Evolutionary conservation across 345 rosid genomes (phyloP), one percentile per base, ranked within the genome.

Genomic region (Conringia planisiliqua): DNA sequence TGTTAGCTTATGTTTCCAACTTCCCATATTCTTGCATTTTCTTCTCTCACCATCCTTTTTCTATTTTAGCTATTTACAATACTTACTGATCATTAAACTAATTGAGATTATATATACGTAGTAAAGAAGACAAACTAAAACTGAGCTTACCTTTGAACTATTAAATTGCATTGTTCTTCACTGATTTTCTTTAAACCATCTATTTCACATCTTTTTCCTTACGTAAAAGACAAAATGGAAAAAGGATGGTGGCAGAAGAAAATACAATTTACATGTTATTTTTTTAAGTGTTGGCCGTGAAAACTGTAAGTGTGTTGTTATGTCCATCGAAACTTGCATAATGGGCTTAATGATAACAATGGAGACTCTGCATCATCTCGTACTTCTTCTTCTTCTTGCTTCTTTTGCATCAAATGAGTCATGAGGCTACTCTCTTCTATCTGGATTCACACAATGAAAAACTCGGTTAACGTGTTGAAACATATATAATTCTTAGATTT

Each of bases 391-490:
- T 73, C 66, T 36, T 82, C 77, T 68, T 86, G 83, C 72, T 87
- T 83, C 78, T 71, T 82, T 80, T 89, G 98, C 59, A 88, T 68
- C 40, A 84, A 75, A 83, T 93, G 92, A 44, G 90, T 83, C 74
- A 75, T 80, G 29, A 82, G 73, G 66, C 94, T 88, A 77, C 77
- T 69, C 71, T 88, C 89, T 58, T 83, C 83, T 29, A 79, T 82
- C 92, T 89, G 85, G 85, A 20, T 65, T 10, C 30, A 52, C 12
- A 43, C 52, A 33, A 11, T 0, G 9, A n/a, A 30, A 60, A 75
- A 7, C 55, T 69, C 57, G 3, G 48, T 20, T 54, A 30, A 52
- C 5, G 9, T 10, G 32, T 38, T 38, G 16, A 27, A 48, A 30
- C 39, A 4, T 2, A 58, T 30, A 43, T 1, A 47, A 67, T 18